Evolutionary conservation across 2,329 filamentous ascomycete species (phyloP).

Genomic region (Aureobasidium musti): DNA sequence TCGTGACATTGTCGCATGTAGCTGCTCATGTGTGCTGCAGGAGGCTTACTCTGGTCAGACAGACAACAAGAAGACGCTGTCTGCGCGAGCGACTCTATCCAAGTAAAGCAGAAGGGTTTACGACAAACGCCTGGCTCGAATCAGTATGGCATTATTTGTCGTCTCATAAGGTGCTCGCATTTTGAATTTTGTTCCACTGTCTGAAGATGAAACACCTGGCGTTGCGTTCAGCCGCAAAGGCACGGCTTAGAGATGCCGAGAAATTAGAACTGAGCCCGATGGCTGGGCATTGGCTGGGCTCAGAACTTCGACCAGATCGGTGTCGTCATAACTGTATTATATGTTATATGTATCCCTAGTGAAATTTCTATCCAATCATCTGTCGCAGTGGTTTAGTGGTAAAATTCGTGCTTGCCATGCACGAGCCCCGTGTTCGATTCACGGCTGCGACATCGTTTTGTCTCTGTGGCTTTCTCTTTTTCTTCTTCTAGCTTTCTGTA

Average conservation of each 20-base stretch:
- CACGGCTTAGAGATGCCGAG: not conserved
- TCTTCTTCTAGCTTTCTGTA: not conserved
- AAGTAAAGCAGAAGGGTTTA: not conserved
- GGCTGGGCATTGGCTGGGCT: too few relatives aligned
- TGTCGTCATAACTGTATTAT: too few relatives aligned
- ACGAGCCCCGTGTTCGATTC: conserved; percentile 30
- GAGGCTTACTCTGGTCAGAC: not conserved
- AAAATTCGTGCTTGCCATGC: conserved; percentile 30
- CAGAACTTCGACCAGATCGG: too few relatives aligned
- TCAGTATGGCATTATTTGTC: not conserved
- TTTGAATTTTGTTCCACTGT: not conserved
- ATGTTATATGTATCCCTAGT: too few relatives aligned
- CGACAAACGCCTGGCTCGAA: not conserved
- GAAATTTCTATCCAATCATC: not conserved
- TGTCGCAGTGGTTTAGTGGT: conserved; percentile 30
- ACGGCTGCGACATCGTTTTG: conserved; percentile 28
- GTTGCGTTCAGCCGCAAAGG: not conserved
- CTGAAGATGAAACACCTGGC: conserved; percentile 3
- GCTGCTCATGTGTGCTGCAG: too few relatives aligned
- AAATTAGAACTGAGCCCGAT: too few relatives aligned
- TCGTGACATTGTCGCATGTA: not conserved
- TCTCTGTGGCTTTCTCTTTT: not conserved
- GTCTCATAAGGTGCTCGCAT: not conserved
- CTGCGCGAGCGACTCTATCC: not conserved
- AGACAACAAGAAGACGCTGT: not conserved